Evolutionary conservation across 495 filamentous ascomycete species (phyloP), one percentile per base, ranked within the genome.

Genomic region (Parmelia sp.): DNA sequence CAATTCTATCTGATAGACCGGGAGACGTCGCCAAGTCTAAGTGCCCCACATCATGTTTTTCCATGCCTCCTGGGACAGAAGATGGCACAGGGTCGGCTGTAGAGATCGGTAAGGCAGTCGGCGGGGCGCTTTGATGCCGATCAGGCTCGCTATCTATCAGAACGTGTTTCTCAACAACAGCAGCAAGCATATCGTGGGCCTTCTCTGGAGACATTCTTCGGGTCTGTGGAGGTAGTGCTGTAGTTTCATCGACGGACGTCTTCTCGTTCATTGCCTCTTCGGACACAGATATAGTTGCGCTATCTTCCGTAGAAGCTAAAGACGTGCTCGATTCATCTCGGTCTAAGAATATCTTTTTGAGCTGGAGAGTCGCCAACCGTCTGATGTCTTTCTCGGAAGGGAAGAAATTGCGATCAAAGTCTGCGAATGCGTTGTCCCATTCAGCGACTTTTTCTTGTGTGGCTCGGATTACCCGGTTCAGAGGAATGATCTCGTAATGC

Each of bases 321-420:
- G 88, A 86, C 61, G 88, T 83, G 19, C 84, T 85, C 11, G 90
- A 87, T 61, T 89, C 87, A 73, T 93, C 89, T 58, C 81, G 80
- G 70, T 98, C 93, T 23, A 95, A 83, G 73, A 97, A 99, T 61
- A 99, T 89, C 72, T 94, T 97, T 74, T 88, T 94, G 58, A 99
- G 79, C 69, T 99, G 95, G 40, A 96, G 80, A 31, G 92, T 88
- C 49, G 95, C 93, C 58, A 99, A 78, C 66, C 92, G 84, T 64
- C 91, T 84, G 65, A 99, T 97, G 76, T 99, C 95, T 69, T 97
- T 97, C 70, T 99, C 95, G 0, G 92, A 96, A 21, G 91, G 91
- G 71, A 99, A 92, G 74, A 94, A 99, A 66, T 92, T 90, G 58
- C 85, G 85, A 70, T 99, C 95, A 64, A 99, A 96, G 39, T 90